Evolutionary conservation across 306 rosid genomes (phyloP).

Genomic region (Rosa lucieae): DNA sequence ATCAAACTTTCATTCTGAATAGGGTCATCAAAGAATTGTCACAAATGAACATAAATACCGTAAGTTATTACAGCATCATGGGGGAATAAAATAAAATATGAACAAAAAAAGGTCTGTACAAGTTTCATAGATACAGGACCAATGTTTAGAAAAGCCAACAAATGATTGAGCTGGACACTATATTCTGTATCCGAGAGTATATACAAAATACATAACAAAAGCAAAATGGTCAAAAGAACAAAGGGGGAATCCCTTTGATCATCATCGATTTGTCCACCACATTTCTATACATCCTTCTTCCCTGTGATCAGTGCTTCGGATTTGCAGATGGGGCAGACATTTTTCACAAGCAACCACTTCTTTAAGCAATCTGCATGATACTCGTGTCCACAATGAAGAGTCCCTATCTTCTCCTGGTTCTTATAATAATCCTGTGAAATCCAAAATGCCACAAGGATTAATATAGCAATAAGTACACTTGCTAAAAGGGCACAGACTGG

Average conservation of each 20-base stretch:
- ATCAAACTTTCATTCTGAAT: background rate
- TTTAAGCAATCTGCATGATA: conserved; percentile 78
- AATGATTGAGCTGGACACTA: conserved; percentile 50
- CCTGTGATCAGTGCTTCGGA: conserved; percentile 68
- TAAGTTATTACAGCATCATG: conserved; percentile 22
- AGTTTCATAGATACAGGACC: conserved; percentile 55
- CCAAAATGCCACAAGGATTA: background rate
- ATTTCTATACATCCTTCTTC: conserved; percentile 42
- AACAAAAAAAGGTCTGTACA: conserved; percentile 58
- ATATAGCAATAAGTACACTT: background rate
- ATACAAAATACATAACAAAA: conserved; percentile 45
- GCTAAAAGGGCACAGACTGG: background rate
- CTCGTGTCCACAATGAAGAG: conserved; percentile 81
- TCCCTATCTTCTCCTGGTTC: conserved; percentile 64
- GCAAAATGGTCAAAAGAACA: conserved; percentile 32
- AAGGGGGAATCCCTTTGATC: conserved; percentile 21
- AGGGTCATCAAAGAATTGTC: background rate
- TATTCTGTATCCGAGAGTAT: conserved; percentile 49
- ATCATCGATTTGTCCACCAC: conserved; percentile 4
- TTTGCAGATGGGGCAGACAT: conserved; percentile 94
- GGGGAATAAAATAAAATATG: conserved; percentile 13
- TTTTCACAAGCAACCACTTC: conserved; percentile 85
- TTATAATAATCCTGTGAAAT: conserved; percentile 71
- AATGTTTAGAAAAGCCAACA: conserved; percentile 53
- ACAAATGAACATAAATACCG: conserved; percentile 8